Evolutionary conservation across 306 rosid genomes (phyloP).

Genomic region (Aeschynomene evenia): DNA sequence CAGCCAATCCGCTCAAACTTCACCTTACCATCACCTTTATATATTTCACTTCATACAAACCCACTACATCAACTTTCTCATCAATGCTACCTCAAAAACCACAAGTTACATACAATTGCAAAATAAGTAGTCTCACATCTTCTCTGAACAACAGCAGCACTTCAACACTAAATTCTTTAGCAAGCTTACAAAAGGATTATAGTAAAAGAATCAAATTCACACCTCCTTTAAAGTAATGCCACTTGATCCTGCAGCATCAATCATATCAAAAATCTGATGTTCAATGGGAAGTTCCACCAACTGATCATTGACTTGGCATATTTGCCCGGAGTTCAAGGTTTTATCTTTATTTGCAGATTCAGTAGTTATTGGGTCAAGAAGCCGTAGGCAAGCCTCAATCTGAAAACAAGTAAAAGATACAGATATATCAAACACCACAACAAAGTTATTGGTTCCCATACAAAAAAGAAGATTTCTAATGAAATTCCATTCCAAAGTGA

Average conservation of each 20-base stretch:
- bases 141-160: too few relatives aligned
- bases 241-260: slow-evolving; percentile 67
- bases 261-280: slow-evolving; percentile 67
- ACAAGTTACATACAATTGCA: too few relatives aligned
- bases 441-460: neutral
- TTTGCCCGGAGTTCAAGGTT: slow-evolving; percentile 46
- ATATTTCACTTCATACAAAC: too few relatives aligned
- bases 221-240: slow-evolving; percentile 79
- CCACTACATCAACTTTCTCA: too few relatives aligned
- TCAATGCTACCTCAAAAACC: too few relatives aligned
- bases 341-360: slow-evolving; percentile 47
- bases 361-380: slow-evolving; percentile 46
- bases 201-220: slow-evolving; percentile 28
- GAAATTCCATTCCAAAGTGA: neutral
- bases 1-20: neutral
- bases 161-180: too few relatives aligned
- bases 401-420: slow-evolving; percentile 22
- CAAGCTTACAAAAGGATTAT: too few relatives aligned
- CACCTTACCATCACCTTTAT: neutral
- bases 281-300: slow-evolving; percentile 79
- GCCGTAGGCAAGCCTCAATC: slow-evolving; percentile 45
- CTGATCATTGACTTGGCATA: slow-evolving; percentile 55
- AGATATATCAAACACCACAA: neutral
- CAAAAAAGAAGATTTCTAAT: neutral
- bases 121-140: too few relatives aligned